phyloP scores from a whole-genome alignment of 2,329 filamentous ascomycete species.

The Chalaropsis thielavioides region DNA sequence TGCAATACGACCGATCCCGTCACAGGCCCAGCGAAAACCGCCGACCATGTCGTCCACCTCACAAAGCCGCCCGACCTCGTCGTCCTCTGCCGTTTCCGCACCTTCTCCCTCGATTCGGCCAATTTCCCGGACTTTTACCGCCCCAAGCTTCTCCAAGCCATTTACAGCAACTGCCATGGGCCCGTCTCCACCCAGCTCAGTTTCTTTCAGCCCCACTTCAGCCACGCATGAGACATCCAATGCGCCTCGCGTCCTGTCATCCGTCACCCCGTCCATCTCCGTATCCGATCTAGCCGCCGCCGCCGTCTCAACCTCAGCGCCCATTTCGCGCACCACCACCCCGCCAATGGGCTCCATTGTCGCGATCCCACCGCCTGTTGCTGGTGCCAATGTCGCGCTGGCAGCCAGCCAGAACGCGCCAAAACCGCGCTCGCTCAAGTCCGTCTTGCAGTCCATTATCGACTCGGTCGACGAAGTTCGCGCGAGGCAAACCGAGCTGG shows the following conservation, averaged over 20 bases:
- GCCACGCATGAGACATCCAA: constrained; percentile 6
- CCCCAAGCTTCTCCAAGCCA: constrained; percentile 1
- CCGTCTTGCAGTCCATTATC: constrained; percentile 14
- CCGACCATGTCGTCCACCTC: constrained; percentile 13
- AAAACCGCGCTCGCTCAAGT: constrained; percentile 9
- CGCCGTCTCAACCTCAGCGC: neutral
- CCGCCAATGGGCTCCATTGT: constrained; percentile 10
- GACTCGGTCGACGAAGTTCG: constrained; percentile 14
- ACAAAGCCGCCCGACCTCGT: constrained; percentile 14
- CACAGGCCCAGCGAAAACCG: constrained; percentile 5
- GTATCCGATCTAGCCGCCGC: constrained; percentile 4
- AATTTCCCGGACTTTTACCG: constrained; percentile 12
- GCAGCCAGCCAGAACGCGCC: neutral
- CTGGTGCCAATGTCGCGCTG: neutral
- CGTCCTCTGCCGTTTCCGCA: constrained; percentile 10
- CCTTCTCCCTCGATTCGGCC: constrained; percentile 7
- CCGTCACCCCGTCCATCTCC: constrained; percentile 11
- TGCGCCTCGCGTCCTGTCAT: neutral
- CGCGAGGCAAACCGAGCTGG: constrained; percentile 8
- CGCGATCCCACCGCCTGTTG: neutral
- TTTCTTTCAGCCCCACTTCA: constrained; percentile 2
- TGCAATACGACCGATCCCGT: neutral
- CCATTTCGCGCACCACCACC: constrained; percentile 6
- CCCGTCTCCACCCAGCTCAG: constrained; percentile 6
- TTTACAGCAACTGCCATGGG: constrained; percentile 6